Percentiles rank a stretch among this genome's conserved stretches.
phyloP scores from a whole-genome alignment of 441 rosid species.

The Gossypium davidsonii region DNA sequence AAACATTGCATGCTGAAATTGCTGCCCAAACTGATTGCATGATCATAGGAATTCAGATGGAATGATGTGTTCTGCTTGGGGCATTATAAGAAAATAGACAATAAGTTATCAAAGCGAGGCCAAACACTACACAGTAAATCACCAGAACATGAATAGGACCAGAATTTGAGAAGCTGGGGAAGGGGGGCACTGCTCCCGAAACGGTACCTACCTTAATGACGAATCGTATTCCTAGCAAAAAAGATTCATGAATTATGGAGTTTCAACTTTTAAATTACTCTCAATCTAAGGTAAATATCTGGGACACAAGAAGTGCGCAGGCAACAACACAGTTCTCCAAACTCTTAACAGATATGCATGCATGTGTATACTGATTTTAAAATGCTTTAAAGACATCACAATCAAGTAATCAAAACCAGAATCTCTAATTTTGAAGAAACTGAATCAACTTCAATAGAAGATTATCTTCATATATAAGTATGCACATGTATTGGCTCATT shows the following conservation, averaged over 20 bases:
- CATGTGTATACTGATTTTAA: background rate
- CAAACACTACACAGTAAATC: background rate
- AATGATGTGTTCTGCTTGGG: background rate
- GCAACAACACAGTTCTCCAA: background rate
- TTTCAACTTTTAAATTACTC: conserved; percentile 3
- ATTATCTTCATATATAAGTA: background rate
- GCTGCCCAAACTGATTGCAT: background rate
- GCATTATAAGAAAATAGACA: background rate
- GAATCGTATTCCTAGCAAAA: background rate
- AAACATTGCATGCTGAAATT: conserved; percentile 3
- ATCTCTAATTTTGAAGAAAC: conserved; percentile 1
- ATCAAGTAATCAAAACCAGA: background rate
- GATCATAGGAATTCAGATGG: background rate
- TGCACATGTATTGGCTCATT: conserved; percentile 17
- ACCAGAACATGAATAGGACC: background rate
- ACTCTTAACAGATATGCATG: background rate
- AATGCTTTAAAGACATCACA: background rate
- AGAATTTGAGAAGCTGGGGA: background rate
- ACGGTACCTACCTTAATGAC: background rate
- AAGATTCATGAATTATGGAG: background rate
- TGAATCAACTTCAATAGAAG: background rate
- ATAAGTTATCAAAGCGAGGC: background rate
- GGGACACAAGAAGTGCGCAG: background rate
- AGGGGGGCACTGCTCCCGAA: background rate
- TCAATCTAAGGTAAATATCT: background rate